Conservation (phyloP, 1,284 basidiomycete genomes). For the Tilletia caries region DNA sequence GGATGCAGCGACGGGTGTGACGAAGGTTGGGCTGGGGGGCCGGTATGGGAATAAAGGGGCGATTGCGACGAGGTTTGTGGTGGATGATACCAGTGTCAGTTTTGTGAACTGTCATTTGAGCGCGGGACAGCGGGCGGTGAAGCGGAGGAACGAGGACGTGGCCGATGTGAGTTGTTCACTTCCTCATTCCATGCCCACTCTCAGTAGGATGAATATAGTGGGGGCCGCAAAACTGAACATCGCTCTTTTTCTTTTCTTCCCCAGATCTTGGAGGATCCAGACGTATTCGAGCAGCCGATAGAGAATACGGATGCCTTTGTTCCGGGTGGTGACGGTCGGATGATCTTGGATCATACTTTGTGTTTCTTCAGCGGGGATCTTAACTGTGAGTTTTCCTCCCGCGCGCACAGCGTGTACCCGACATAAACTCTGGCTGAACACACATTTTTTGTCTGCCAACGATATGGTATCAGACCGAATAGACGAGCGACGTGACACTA, state of each 20-base stretch:
- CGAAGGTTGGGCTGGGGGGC: conserved; percentile 88
- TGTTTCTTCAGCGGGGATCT: conserved; percentile 72
- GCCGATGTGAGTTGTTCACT: conserved; percentile 57
- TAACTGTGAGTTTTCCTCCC: conserved; percentile 47
- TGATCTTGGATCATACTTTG: conserved; percentile 89
- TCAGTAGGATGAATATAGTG: too few relatives aligned
- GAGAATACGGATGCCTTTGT: conserved; percentile 62
- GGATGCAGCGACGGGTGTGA: conserved; percentile 70
- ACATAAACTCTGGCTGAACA: neutral
- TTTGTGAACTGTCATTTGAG: conserved; percentile 95
- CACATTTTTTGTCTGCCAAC: neutral
- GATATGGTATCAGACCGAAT: conserved; percentile 66
- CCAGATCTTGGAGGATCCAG: conserved; percentile 37
- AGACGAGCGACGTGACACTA: conserved; percentile 78
- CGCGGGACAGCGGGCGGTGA: conserved; percentile 79
- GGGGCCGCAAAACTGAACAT: too few relatives aligned
- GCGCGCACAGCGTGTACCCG: too few relatives aligned
- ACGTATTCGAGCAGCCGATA: conserved; percentile 20
- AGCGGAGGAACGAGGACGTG: conserved; percentile 79
- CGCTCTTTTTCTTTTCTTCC: neutral
- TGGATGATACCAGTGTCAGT: conserved; percentile 75
- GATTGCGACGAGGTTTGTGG: conserved; percentile 79
- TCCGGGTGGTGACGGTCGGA: conserved; percentile 88
- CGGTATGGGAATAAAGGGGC: conserved; percentile 96
- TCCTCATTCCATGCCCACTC: too few relatives aligned